Base-by-base conservation (phyloP, 805 yeast genomes). In the Candida maris region DNA sequence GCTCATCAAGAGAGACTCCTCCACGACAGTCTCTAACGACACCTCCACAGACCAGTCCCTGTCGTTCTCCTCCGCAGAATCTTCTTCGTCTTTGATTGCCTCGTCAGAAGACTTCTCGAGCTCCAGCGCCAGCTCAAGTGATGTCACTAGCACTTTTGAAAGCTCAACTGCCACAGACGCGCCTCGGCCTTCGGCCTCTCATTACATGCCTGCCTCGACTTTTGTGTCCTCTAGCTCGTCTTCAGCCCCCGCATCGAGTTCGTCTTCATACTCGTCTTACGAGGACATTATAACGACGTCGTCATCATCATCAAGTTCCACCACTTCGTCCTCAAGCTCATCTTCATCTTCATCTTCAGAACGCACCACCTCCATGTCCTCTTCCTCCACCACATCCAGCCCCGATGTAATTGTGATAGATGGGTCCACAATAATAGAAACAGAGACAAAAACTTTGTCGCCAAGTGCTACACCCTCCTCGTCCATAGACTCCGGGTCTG, bases 401-500 rank as follows among this genome's bases (percentile, higher is more conserved):
- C 27, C 40, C 13, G 22, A 46, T 9, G 17, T 37, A 23, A n/a
- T 29, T 18, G 17, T 19, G 13, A 7, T 18, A 5, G 12, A 41
- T 4, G 19, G 40, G 28, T 31, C 39, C 18, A 31, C 39, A 8
- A 22, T 17, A 9, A 17, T 34, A 14, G 22, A 27, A n/a, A 27
- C 45, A 8, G 29, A 33, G 14, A 30, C 45, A 17, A 28, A 27
- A 23, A 31, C 45, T n/a, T 9, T 29, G 23, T 51, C 56, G 2
- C 47, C 62, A 3, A 44, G 61, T 6, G 51, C 64, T 7, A 44
- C 60, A 10, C 56, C 62, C 13, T 53, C 62, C 4, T 52, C 64
- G 39, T 42, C 56, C 2, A 28, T 39, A 6, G 18, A 34, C 6
- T 25, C 33, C n/a, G 27, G 27, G 13, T 25, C 39, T 10, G 21